phyloP scores from a whole-genome alignment of 495 filamentous ascomycete species.

The Penicillium goetzii region DNA sequence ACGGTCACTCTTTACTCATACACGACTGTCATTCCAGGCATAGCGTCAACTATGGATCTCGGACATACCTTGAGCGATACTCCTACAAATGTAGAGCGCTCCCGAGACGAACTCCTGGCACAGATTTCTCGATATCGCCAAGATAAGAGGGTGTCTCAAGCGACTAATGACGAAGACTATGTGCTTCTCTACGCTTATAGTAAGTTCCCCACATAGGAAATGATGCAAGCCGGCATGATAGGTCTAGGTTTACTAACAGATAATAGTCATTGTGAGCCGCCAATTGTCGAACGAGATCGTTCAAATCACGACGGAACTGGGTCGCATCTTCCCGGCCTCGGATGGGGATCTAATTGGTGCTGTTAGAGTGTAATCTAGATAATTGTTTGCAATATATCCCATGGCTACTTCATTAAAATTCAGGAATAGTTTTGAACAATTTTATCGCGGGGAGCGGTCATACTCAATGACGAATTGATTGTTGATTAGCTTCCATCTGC shows the following conservation, averaged over 20 bases:
- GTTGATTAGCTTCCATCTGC: no score
- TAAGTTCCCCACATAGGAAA: slow-evolving; percentile 33
- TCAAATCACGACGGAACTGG: neutral
- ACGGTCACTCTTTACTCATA: neutral
- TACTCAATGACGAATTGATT: no score
- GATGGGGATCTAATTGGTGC: neutral
- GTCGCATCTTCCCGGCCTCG: slow-evolving; percentile 4
- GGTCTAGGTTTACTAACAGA: neutral
- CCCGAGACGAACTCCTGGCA: slow-evolving; percentile 79
- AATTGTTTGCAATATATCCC: neutral
- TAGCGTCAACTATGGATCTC: slow-evolving; percentile 88
- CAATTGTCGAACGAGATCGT: slow-evolving; percentile 55
- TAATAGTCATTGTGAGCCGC: slow-evolving; percentile 54
- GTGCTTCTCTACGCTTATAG: slow-evolving; percentile 73
- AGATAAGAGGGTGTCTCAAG: slow-evolving; percentile 55
- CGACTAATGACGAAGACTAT: slow-evolving; percentile 68
- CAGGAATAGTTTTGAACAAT: neutral
- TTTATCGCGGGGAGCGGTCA: neutral
- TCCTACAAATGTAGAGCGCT: slow-evolving; percentile 79
- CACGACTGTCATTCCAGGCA: slow-evolving; percentile 50
- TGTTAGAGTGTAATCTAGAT: neutral
- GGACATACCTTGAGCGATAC: slow-evolving; percentile 90
- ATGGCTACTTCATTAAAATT: neutral
- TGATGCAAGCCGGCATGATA: neutral
- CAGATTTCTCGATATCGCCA: slow-evolving; percentile 85